A percentile compares a stretch with the other conserved stretches of the same genome.
Conservation (phyloP, 2,329 filamentous ascomycete genomes). For the Colletotrichum aenigma region DNA sequence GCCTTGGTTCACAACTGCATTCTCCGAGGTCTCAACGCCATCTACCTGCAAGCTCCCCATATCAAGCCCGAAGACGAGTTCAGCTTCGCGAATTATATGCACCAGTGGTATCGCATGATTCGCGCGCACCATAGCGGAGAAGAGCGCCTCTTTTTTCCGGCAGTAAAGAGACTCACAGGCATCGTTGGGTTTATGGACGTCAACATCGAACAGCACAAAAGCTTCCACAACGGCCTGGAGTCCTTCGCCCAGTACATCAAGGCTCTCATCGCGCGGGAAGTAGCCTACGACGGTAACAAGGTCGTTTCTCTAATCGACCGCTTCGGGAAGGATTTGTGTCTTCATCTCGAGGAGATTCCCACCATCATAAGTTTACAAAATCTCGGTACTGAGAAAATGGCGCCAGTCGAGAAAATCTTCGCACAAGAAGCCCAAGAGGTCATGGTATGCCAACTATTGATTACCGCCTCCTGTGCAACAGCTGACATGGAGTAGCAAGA, state of each 20-base stretch:
- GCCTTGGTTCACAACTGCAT: conserved; percentile 37
- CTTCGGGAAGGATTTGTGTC: conserved; percentile 29
- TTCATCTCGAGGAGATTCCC: conserved; percentile 35
- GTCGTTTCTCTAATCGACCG: conserved; percentile 31
- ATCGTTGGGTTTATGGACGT: conserved; percentile 41
- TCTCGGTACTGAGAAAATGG: conserved; percentile 27
- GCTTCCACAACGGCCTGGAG: conserved; percentile 37
- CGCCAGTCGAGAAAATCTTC: conserved; percentile 9
- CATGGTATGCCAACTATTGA: conserved; percentile 19
- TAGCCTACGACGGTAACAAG: conserved; percentile 24
- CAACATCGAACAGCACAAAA: conserved; percentile 45
- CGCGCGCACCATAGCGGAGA: conserved; percentile 42
- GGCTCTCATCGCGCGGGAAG: conserved; percentile 20
- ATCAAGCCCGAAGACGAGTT: conserved; percentile 35
- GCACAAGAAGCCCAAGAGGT: conserved; percentile 20
- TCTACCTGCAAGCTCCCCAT: conserved; percentile 39
- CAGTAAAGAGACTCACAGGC: conserved; percentile 36
- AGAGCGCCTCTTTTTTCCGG: conserved; percentile 41
- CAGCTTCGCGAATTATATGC: conserved; percentile 35
- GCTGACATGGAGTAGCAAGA: conserved; percentile 19
- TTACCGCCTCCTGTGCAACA: neutral
- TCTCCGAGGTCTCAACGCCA: conserved; percentile 38
- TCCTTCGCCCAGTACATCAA: conserved; percentile 29
- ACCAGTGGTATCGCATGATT: conserved; percentile 34
- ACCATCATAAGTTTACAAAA: conserved; percentile 29